Evolutionary conservation across 768 basidiomycete species (phyloP).

Genomic region (Pleurotus sapidus): DNA sequence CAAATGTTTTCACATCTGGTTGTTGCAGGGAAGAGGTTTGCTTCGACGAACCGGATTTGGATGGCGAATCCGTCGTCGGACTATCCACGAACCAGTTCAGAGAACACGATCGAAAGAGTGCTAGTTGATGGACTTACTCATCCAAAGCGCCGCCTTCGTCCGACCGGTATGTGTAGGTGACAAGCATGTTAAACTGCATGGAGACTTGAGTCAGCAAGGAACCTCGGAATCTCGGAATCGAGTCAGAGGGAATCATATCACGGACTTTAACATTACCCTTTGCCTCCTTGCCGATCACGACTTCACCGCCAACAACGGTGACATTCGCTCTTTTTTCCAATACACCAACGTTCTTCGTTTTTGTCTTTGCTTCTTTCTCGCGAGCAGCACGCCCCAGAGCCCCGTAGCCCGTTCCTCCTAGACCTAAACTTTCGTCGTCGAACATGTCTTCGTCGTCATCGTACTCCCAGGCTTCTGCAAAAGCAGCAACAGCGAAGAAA

Average conservation of each 20-base stretch:
- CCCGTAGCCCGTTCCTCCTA: conserved; percentile 20
- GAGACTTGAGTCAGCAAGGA: conserved; percentile 3
- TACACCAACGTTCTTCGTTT: conserved; percentile 67
- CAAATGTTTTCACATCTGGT: conserved; percentile 83
- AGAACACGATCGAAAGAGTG: conserved; percentile 15
- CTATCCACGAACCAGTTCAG: background rate
- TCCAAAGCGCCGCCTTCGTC: conserved; percentile 78
- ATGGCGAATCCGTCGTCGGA: background rate
- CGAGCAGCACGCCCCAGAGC: conserved; percentile 27
- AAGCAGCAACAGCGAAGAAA: conserved; percentile 82
- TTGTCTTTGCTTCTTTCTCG: conserved; percentile 45
- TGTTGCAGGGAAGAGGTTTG: conserved; percentile 38
- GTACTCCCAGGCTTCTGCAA: conserved; percentile 97
- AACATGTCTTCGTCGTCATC: conserved; percentile 96
- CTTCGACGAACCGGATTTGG: conserved; percentile 34
- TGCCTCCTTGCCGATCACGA: conserved; percentile 80
- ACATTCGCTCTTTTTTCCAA: conserved; percentile 89
- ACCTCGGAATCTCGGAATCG: background rate
- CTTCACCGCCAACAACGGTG: conserved; percentile 86
- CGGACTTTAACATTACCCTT: conserved; percentile 76
- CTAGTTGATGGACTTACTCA: conserved; percentile 34
- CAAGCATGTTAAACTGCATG: conserved; percentile 86
- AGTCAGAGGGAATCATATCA: conserved; percentile 1
- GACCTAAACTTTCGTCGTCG: conserved; percentile 60
- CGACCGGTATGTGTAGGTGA: conserved; percentile 90